phyloP scores from a whole-genome alignment of 2,329 filamentous ascomycete species.

The Penicillium vulpinum region DNA sequence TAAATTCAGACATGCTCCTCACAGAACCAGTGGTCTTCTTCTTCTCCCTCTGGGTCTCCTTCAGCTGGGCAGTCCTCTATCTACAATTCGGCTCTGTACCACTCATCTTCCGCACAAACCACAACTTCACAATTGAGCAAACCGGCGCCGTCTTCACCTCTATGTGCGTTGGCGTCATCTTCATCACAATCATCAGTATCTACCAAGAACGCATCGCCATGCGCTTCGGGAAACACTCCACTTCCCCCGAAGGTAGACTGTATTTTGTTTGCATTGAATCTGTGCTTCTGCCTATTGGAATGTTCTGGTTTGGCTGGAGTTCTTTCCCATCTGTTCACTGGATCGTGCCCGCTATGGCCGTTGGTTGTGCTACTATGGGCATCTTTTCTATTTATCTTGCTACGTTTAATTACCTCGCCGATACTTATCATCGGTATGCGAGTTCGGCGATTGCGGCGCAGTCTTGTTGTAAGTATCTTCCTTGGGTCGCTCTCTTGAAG shows the following conservation, averaged over 20 bases:
- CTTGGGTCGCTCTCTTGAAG: background rate
- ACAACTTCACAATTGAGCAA: constrained; percentile 67
- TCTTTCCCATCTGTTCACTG: constrained; percentile 64
- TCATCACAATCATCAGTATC: constrained; percentile 69
- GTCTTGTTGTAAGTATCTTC: constrained; percentile 62
- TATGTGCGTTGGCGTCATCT: constrained; percentile 65
- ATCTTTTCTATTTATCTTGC: constrained; percentile 86
- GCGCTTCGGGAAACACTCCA: constrained; percentile 47
- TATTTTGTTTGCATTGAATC: constrained; percentile 81
- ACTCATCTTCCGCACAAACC: constrained; percentile 68
- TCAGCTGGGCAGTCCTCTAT: constrained; percentile 87
- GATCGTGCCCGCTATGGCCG: constrained; percentile 69
- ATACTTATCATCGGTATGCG: constrained; percentile 81
- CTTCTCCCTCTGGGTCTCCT: constrained; percentile 87
- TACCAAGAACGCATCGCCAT: constrained; percentile 68
- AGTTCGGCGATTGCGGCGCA: constrained; percentile 84
- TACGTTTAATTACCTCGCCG: constrained; percentile 90
- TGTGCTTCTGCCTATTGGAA: constrained; percentile 71
- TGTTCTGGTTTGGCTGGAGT: constrained; percentile 80
- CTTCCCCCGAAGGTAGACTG: constrained; percentile 71
- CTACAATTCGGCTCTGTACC: constrained; percentile 79
- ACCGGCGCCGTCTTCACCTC: constrained; percentile 72
- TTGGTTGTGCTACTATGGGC: constrained; percentile 76
- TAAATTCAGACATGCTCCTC: constrained; percentile 52
- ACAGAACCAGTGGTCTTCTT: constrained; percentile 64